phyloP scores from a whole-genome alignment of 495 filamentous ascomycete genomes.

The Aspergillus bertholletiae region DNA sequence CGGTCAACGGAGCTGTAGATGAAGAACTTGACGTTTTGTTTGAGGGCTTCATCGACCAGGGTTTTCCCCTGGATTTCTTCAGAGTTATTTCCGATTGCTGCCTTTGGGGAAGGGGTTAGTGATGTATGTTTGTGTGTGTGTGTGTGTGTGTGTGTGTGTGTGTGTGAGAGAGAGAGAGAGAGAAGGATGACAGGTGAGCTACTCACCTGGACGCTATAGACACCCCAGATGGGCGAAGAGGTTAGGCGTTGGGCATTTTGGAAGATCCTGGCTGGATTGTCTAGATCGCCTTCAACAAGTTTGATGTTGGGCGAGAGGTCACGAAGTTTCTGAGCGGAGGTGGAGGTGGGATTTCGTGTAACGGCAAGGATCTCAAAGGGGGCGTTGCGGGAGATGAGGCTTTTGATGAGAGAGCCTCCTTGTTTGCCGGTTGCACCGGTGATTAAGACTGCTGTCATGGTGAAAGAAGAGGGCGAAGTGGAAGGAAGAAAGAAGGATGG shows the following conservation, averaged over 20 bases:
- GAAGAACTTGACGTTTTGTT: slow-evolving; percentile 56
- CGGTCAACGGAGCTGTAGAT: slow-evolving; percentile 68
- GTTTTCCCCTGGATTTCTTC: slow-evolving; percentile 61
- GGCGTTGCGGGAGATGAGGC: slow-evolving; percentile 44
- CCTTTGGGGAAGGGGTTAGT: no score
- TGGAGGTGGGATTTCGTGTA: slow-evolving; percentile 56
- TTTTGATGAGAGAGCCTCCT: slow-evolving; percentile 58
- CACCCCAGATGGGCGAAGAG: slow-evolving; percentile 46
- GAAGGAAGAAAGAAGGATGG: no score
- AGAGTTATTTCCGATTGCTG: not conserved
- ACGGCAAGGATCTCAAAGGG: slow-evolving; percentile 64
- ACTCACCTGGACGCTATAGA: slow-evolving; percentile 46
- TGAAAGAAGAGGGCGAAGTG: no score
- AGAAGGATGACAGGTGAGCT: no score
- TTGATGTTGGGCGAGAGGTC: slow-evolving; percentile 43
- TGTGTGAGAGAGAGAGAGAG: no score
- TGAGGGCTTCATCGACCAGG: slow-evolving; percentile 57
- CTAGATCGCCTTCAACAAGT: slow-evolving; percentile 56
- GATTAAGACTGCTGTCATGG: slow-evolving; percentile 41
- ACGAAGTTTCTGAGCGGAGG: slow-evolving; percentile 49
- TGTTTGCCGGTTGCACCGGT: slow-evolving; percentile 74
- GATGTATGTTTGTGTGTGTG: no score
- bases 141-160: no score
- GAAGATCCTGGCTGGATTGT: slow-evolving; percentile 52
- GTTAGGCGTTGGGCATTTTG: slow-evolving; percentile 36